phyloP scores from a whole-genome alignment of 1,284 basidiomycete genomes.

The Gymnopus androsaceus region DNA sequence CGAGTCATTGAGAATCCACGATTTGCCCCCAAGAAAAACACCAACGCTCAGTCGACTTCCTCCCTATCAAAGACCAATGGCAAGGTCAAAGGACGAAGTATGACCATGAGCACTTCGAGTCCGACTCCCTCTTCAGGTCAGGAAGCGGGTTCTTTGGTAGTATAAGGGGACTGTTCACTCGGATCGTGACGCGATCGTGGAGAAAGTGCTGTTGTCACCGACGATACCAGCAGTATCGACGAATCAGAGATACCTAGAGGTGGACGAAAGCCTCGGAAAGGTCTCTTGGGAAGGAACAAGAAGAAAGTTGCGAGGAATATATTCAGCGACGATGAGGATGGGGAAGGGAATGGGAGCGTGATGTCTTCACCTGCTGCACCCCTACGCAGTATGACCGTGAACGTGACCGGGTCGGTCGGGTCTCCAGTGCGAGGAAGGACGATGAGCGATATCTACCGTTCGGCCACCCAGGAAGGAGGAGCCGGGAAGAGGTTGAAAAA shows the following conservation, averaged over 20 bases:
- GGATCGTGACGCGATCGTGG: constrained; percentile 10
- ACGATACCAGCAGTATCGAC: constrained; percentile 10
- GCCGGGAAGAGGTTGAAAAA: constrained; percentile 27
- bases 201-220: constrained; percentile 13
- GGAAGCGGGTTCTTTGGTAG: constrained; percentile 40
- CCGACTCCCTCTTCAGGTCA: no score
- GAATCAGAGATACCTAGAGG: constrained; percentile 1
- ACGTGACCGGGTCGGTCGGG: not conserved
- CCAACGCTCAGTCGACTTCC: constrained; percentile 12
- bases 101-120: not conserved
- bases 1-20: constrained; percentile 63
- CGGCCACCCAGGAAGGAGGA: not conserved
- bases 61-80: not conserved
- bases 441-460: constrained; percentile 23
- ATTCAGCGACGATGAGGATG: constrained; percentile 11
- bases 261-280: constrained; percentile 14
- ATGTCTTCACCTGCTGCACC: constrained; percentile 1
- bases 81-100: not conserved
- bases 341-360: constrained; percentile 12
- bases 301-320: constrained; percentile 10
- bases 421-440: constrained; percentile 20
- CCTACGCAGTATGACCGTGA: not conserved
- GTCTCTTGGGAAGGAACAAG: constrained; percentile 16
- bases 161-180: constrained; percentile 40
- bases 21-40: constrained; percentile 34